A percentile compares a stretch with the other conserved stretches of the same genome.
Evolutionary conservation across 495 filamentous ascomycete genomes (phyloP).

Genomic region (Neurospora tetraspora): DNA sequence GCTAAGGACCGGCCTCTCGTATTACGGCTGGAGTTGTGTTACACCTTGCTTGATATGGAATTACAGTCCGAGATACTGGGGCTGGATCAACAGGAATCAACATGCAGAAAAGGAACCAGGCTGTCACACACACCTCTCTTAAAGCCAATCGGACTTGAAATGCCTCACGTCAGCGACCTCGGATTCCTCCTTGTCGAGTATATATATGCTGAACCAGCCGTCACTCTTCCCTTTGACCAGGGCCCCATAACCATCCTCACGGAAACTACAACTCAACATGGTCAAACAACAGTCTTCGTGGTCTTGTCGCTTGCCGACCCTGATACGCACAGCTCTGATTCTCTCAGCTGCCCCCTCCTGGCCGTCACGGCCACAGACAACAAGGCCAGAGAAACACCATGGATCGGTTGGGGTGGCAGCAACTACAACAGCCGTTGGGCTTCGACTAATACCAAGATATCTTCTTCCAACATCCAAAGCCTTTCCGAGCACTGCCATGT

Average conservation of each 20-base stretch:
- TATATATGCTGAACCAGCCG: not conserved
- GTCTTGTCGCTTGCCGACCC: not conserved
- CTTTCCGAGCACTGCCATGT: slow-evolving; percentile 12
- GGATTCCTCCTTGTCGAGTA: not conserved
- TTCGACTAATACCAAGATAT: slow-evolving; percentile 9
- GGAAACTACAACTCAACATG: not conserved
- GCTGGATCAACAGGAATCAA: not conserved
- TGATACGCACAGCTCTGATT: not conserved
- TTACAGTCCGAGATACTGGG: not conserved
- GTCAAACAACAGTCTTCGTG: not conserved
- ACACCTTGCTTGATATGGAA: not conserved
- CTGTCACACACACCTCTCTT: not conserved
- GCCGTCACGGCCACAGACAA: not conserved
- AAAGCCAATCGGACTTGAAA: not conserved
- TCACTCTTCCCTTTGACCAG: not conserved
- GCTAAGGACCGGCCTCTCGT: not conserved
- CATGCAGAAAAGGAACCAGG: not conserved
- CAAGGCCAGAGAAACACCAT: not conserved
- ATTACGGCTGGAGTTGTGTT: too few species aligned
- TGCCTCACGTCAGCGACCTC: not conserved
- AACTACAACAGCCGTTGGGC: slow-evolving; percentile 23
- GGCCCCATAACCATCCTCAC: not conserved
- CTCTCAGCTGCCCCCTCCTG: not conserved
- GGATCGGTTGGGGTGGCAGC: slow-evolving; percentile 5
- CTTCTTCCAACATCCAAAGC: slow-evolving; percentile 9